Evolutionary conservation across 2,329 filamentous ascomycete genomes (phyloP), one percentile per base, ranked within the genome.

Genomic region (Claviceps pusilla): DNA sequence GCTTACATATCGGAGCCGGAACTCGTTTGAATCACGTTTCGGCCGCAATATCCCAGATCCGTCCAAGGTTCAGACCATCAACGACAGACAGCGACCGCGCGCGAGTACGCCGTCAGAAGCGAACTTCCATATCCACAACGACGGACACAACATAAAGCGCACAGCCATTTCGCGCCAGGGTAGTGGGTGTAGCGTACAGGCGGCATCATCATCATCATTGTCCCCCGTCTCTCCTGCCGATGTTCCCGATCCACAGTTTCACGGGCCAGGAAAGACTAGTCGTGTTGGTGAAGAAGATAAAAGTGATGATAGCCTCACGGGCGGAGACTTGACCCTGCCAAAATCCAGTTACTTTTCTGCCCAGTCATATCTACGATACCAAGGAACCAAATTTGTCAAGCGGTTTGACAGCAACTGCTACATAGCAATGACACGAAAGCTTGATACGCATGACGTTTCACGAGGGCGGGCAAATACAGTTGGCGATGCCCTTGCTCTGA

Each of bases 401-500:
- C 86, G 93, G 10, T 98, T 97, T 68, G 93, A 98, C 69, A 88
- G 89, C 63, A 98, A 98, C 69, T 98, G 93, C 73, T 98, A 98
- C 73, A 97, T 98, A 61, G 90, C 93, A 60, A 96, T 98, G 69
- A 97, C 93, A 4, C 86, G 93, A 63, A 98, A 98, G 70, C 80
- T 98, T 16, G 93, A 98, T 67, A 97, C 93, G 0, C 93, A 98
- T 69, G 93, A 98, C 66, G 82, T 98, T 31, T 94, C 89, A 14
- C 81, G 90, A 46, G 80, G 84, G 65, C 84, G 91, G 5, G 72
- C 81, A n/a, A 62, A 71, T 45, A 74, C 78, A 31, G 82, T 95
- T 37, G 77, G 79, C 31, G 82, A 88, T 56, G 91, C 91, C 0
- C 76, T 98, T 4, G 80, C 79, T 0, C 71, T 87, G 65, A 93